Base-by-base conservation (phyloP, 2,329 filamentous ascomycete genomes). In the Botrytis galanthina region DNA sequence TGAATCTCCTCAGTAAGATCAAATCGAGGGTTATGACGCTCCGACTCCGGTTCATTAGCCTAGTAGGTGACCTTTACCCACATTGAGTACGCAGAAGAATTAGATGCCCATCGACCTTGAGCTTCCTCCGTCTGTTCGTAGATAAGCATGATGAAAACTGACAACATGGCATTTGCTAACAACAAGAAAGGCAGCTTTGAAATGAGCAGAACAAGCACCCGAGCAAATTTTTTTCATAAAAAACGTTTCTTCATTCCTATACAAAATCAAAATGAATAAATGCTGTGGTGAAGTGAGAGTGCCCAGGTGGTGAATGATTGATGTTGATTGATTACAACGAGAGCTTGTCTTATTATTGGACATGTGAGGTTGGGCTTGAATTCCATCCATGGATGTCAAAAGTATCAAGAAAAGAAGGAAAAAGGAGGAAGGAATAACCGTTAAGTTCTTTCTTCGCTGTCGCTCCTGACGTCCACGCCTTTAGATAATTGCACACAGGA, bases 161-260 rank as follows among this genome's bases (percentile, higher is more conserved):
- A 2, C 14, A 35, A 18, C 12, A 62, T 39, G 60, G 35, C 26
- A 57, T 57, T 18, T 29, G 16, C 5, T 29, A 7, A 16, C 26
- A 29, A 16, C 51, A 57, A 29, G n/a, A 57, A 29, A 29, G n/a
- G 14, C n/a, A 8, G n/a, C 51, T 18, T 29, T 8, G 51, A 29
- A 57, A 29, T 6, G 8, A 18, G 7, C 6, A 57, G 26, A 29
- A 18, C 6, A 4, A 16, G 3, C 14, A 29, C 12, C 26, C n/a
- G n/a, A 57, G 6, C 2, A 7, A 18, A n/a, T 29, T 8, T 9
- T 3, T 29, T 29, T 1, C 3, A 0, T 18, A 18, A 29, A 1
- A 29, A 29, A 54, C 12, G 0, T 3, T 26, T 12, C 26, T 51
- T n/a, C 1, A 51, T 6, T 54, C 26, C 26, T 12, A 14, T 6